Percentiles rank a stretch among this genome's conserved stretches.
Conservation (phyloP, 2,329 filamentous ascomycete species). For the Penicillium sp. region DNA sequence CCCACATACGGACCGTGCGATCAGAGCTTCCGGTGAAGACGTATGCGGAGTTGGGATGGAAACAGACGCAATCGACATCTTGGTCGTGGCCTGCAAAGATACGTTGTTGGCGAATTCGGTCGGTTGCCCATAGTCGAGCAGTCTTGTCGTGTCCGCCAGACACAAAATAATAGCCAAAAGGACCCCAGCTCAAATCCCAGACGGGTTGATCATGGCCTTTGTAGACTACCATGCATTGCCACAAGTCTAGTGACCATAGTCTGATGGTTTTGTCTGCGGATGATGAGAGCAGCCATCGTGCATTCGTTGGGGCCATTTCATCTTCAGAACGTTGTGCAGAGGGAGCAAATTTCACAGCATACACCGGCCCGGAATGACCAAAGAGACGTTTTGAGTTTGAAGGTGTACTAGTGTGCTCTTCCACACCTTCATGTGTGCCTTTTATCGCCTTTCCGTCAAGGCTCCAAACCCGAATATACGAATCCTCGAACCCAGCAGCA, state of each 20-base stretch:
- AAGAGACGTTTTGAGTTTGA: conserved; percentile 72
- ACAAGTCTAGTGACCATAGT: conserved; percentile 88
- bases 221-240: conserved; percentile 90
- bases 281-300: conserved; percentile 78
- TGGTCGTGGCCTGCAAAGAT: conserved; percentile 91
- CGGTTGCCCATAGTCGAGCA: conserved; percentile 85
- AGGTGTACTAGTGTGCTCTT: conserved; percentile 56
- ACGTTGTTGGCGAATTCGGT: conserved; percentile 83
- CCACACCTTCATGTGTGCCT: conserved; percentile 59
- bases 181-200: conserved; percentile 84
- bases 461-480: conserved; percentile 92
- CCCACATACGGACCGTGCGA: conserved; percentile 96
- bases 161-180: conserved; percentile 91
- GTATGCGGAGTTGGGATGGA: conserved; percentile 92
- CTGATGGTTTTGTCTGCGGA: conserved; percentile 85
- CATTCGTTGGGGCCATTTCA: conserved; percentile 53
- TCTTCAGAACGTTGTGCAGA: conserved; percentile 51
- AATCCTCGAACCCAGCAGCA: conserved; percentile 85
- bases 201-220: conserved; percentile 88
- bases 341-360: conserved; percentile 83
- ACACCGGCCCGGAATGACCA: conserved; percentile 86
- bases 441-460: conserved; percentile 78
- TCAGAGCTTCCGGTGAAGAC: conserved; percentile 91
- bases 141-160: conserved; percentile 86
- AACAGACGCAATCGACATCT: conserved; percentile 83